These are phyloP conservation scores for Torulaspora maleeae DNA, from an alignment of 805 yeast genomes.

Conservation along the genomic window DNA sequence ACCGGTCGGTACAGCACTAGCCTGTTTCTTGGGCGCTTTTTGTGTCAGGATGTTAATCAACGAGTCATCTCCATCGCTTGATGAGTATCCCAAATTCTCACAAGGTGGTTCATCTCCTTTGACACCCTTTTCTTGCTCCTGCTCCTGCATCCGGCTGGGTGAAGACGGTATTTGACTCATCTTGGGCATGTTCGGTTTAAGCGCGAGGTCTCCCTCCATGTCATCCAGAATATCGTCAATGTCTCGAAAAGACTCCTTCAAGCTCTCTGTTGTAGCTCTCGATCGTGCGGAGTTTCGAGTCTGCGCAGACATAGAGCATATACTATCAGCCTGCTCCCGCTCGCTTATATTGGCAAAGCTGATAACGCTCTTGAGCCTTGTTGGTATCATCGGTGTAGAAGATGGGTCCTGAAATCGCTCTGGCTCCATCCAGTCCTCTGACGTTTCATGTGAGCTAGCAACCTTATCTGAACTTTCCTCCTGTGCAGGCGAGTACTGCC, in stretches of 20 bases:
- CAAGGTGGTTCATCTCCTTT: neutral
- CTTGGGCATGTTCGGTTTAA: conserved; percentile 9
- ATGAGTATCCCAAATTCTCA: conserved; percentile 3
- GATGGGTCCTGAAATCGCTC: conserved; percentile 22
- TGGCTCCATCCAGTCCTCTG: conserved; percentile 14
- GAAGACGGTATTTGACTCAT: conserved; percentile 29
- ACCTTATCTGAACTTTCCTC: conserved; percentile 15
- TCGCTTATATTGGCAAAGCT: conserved; percentile 25
- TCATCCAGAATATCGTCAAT: conserved; percentile 33
- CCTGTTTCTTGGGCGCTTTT: conserved; percentile 11
- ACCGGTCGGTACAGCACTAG: neutral
- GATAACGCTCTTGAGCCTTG: conserved; percentile 25
- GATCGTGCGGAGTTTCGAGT: conserved; percentile 9
- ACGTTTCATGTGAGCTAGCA: conserved; percentile 17
- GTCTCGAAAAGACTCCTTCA: conserved; percentile 22
- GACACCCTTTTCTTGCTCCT: conserved; percentile 3
- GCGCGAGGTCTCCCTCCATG: conserved; percentile 20
- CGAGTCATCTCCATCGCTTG: conserved; percentile 28
- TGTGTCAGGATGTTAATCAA: conserved; percentile 29
- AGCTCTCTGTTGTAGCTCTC: conserved; percentile 5
- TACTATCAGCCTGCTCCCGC: conserved; percentile 6
- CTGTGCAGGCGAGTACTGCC: conserved; percentile 31
- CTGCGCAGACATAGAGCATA: conserved; percentile 7
- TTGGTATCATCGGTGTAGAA: conserved; percentile 32
- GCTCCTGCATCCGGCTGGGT: conserved; percentile 17